phyloP scores from a whole-genome alignment of 306 rosid genomes.

The Lagenaria siceraria region DNA sequence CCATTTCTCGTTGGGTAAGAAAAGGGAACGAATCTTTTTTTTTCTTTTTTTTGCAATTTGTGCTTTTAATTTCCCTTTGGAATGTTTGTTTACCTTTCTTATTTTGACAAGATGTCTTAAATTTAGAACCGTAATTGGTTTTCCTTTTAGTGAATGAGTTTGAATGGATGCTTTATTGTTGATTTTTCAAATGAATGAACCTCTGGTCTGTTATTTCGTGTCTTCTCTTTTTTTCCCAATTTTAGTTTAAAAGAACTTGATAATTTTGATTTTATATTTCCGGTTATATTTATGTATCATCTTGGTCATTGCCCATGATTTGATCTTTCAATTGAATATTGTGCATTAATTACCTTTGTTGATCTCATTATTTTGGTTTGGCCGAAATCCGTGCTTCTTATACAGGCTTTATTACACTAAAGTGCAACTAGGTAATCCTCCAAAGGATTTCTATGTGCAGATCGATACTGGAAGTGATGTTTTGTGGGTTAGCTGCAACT shows the following conservation, averaged over 20 bases:
- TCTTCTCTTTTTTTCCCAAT: not conserved
- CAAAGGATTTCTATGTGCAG: slow-evolving; percentile 76
- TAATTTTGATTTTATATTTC: no score
- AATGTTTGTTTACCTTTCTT: not conserved
- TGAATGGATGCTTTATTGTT: not conserved
- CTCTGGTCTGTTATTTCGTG: not conserved
- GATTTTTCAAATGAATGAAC: not conserved
- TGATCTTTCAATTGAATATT: not conserved
- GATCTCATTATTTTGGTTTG: not conserved
- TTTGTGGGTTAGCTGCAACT: slow-evolving; percentile 75
- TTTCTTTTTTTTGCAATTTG: not conserved
- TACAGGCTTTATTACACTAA: slow-evolving; percentile 75
- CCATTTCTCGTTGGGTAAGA: slow-evolving; percentile 81
- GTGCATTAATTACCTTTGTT: not conserved
- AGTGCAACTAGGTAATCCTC: slow-evolving; percentile 83
- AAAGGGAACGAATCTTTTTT: slow-evolving; percentile 1
- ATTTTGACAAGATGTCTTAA: not conserved
- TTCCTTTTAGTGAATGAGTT: not conserved
- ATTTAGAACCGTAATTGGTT: not conserved
- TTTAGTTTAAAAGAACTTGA: not conserved
- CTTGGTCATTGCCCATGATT: not conserved
- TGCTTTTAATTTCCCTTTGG: not conserved
- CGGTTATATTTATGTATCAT: not conserved
- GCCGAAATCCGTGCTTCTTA: slow-evolving; percentile 8
- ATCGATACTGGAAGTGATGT: slow-evolving; percentile 99